Evolutionary conservation across 2,329 filamentous ascomycete species (phyloP).

Genomic region (Mariannaea sp.): DNA sequence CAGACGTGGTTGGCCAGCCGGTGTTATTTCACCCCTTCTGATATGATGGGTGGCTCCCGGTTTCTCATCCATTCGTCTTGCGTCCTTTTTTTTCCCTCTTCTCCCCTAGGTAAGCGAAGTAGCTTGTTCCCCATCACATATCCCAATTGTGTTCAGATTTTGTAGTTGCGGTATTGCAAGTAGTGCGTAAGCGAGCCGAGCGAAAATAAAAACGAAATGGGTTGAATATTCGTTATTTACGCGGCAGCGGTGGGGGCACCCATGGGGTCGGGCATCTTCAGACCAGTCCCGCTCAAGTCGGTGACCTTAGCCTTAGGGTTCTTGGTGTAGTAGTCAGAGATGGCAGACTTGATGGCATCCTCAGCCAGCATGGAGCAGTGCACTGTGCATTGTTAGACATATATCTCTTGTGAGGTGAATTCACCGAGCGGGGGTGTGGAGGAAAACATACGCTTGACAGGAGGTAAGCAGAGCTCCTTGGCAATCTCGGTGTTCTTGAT

Average conservation of each 20-base stretch:
- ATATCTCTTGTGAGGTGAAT: slow-evolving; percentile 18
- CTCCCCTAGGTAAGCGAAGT: slow-evolving; percentile 36
- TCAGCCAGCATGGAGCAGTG: slow-evolving; percentile 93
- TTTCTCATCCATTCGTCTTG: slow-evolving; percentile 17
- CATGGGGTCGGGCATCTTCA: slow-evolving; percentile 65
- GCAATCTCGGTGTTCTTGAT: slow-evolving; percentile 98
- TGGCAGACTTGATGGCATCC: slow-evolving; percentile 89
- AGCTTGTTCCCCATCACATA: slow-evolving; percentile 27
- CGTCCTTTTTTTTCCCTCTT: slow-evolving; percentile 22
- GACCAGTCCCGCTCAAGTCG: slow-evolving; percentile 75
- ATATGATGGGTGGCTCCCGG: slow-evolving; percentile 4
- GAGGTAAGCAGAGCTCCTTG: slow-evolving; percentile 88
- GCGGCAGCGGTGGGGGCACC: slow-evolving; percentile 39
- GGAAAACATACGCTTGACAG: slow-evolving; percentile 78
- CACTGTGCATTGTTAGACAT: slow-evolving; percentile 56
- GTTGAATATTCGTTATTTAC: slow-evolving; percentile 23
- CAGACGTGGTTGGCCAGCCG: slow-evolving; percentile 8
- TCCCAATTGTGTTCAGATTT: slow-evolving; percentile 23
- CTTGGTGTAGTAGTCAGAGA: slow-evolving; percentile 89
- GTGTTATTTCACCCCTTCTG: slow-evolving; percentile 17
- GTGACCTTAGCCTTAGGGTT: slow-evolving; percentile 76
- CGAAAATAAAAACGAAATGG: not conserved
- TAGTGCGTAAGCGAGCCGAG: slow-evolving; percentile 4
- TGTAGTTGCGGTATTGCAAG: slow-evolving; percentile 17
- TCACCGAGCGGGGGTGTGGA: not conserved